Evolutionary conservation across 768 basidiomycete species (phyloP), one percentile per base, ranked within the genome.

Genomic region (Leccinum uliginosum): DNA sequence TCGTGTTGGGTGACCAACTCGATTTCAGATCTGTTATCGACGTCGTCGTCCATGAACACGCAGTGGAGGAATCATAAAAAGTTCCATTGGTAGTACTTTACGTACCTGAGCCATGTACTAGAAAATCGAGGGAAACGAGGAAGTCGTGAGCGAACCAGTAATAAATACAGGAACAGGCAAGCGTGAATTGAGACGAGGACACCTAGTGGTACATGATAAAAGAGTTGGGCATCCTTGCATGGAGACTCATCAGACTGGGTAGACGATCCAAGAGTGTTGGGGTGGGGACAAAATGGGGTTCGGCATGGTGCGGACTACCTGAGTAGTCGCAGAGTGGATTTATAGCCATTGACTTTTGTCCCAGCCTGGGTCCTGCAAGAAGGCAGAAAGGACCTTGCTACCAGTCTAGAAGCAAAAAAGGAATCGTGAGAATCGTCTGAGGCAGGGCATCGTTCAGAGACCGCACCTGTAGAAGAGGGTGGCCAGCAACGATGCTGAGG

Each of bases 351-450:
- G 89, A 3, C 80, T 62, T 72, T 82, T 89, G 60, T 91, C 89
- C 94, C 94, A 97, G 54, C 83, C 82, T 24, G 94, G 95, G 72
- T 97, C 93, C 78, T 98, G 93, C 45, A 97, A 75, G 75, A 96
- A 97, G 3, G 92, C 93, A 59, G 91, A 92, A 4, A 98, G 78
- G n/a, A 98, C 93, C 69, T 97, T 97, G 74, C 91, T 93, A 50
- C 95, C 95, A 4, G 95, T 98, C 93, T 94, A 40, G 32, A 27
- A 10, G 30, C 3, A 15, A 35, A 9, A 47, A 29, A 3, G 43
- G 4, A 53, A 14, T 50, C 14, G n/a, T 64, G 60, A 56, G 53
- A 57, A 55, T 44, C 27, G 24, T n/a, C 9, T 30, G 21, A 38
- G 14, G 9, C 23, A 40, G 32, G 40, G 40, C 14, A 40, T 30